Percentiles rank a stretch among this genome's conserved stretches.
These are phyloP conservation scores for Neostapfia colusana DNA, from an alignment of 176 grass and related monocot species.

Conservation along the genomic window DNA sequence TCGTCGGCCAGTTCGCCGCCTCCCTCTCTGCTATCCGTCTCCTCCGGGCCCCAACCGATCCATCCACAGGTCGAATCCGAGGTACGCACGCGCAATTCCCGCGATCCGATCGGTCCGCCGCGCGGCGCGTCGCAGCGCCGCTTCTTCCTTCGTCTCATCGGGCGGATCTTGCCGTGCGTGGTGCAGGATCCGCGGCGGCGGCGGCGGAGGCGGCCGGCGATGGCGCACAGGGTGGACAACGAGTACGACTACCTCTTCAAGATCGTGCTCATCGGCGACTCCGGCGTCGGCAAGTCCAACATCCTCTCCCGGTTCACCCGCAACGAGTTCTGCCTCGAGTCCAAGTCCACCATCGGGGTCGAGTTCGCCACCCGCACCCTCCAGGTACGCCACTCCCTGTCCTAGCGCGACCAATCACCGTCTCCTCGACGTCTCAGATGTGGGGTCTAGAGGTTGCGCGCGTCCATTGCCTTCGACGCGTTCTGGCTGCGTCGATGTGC, in stretches of 20 bases:
- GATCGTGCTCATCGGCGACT: slow-evolving; percentile 60
- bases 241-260: slow-evolving; percentile 66
- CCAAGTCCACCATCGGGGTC: slow-evolving; percentile 63
- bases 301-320: slow-evolving; percentile 60
- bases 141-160: not conserved
- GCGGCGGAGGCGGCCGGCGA: slow-evolving; percentile 30
- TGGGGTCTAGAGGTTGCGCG: not conserved
- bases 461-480: no score
- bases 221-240: slow-evolving; percentile 66
- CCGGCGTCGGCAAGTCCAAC: slow-evolving; percentile 59
- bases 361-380: slow-evolving; percentile 69
- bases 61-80: slow-evolving; percentile 11
- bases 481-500: no score
- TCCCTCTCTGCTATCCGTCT: not conserved
- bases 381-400: slow-evolving; percentile 31
- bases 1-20: not conserved
- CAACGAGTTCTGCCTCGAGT: slow-evolving; percentile 60
- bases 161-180: slow-evolving; percentile 41
- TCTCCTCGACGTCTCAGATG: not conserved
- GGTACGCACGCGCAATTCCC: slow-evolving; percentile 34
- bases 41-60: not conserved
- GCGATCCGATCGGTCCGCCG: slow-evolving; percentile 7
- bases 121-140: not conserved
- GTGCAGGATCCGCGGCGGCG: slow-evolving; percentile 44
- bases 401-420: not conserved